Evolutionary conservation across 306 rosid genomes (phyloP), one percentile per base, ranked within the genome.

Genomic region (Quillaja saponaria): DNA sequence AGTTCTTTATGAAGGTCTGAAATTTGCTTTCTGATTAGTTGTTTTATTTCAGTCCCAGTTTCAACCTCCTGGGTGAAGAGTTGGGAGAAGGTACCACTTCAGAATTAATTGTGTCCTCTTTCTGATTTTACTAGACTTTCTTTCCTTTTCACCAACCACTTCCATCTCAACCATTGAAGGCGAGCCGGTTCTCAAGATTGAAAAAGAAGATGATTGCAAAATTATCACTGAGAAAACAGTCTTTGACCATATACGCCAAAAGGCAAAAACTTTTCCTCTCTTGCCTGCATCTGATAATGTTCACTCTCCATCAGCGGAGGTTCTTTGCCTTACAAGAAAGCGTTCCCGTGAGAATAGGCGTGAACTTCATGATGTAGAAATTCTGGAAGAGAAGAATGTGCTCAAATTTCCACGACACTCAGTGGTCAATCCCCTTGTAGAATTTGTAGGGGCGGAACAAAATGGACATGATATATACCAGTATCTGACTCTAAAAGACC

Each of bases 241-340:
- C 71, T 92, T 92, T 80, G 88, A 92, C 49, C 96, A 84, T 84
- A 86, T 92, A 73, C 84, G 98, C 19, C 88, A 86, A 76, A 92
- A 88, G 70, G 84, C 98, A 65, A 88, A 82, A 79, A 82, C 62
- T 74, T 86, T 86, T 57, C 77, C 83, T 34, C 65, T 67, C 35
- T 61, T 81, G 64, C 66, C 79, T 49, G 47, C 90, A 31, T 71
- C 84, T 63, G 77, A 77, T 69, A 73, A 41, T 49, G 58, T 74
- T 62, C 64, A 55, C 68, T 63, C 80, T 35, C 77, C 87, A 42
- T 62, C 92, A 40, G 49, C 79, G 14, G 88, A 77, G 66, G 74
- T 81, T 57, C 71, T 74, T 62, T 53, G 62, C 45, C 63, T 58
- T 46, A 56, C 84, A 64, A 82, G 84, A 78, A 82, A 69, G 52